Evolutionary conservation across 441 rosid genomes (phyloP).

Genomic region (Codiaeum variegatum): DNA sequence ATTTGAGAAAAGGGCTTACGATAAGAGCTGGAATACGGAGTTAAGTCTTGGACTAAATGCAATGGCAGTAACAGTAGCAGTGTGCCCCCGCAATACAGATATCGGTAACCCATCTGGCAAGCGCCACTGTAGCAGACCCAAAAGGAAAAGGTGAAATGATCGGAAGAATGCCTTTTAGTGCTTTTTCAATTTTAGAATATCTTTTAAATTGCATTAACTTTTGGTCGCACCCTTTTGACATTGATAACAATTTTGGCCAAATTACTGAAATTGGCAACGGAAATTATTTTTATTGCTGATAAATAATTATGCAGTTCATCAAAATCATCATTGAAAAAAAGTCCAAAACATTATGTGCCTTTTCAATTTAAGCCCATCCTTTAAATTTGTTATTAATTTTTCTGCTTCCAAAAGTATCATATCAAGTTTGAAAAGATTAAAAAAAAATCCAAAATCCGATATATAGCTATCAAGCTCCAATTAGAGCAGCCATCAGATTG

Average conservation of each 20-base stretch:
- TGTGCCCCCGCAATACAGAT: slow-evolving; percentile 91
- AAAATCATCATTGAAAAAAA: neutral
- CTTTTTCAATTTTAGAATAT: neutral
- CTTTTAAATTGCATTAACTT: neutral
- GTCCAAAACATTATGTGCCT: neutral
- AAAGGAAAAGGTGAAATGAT: slow-evolving; percentile 14
- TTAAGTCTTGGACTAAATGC: slow-evolving; percentile 93
- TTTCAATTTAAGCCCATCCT: neutral
- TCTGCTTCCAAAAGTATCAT: neutral
- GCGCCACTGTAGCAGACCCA: slow-evolving; percentile 71
- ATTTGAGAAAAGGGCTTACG: slow-evolving; percentile 54
- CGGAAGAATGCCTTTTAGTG: neutral
- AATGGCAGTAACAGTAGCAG: slow-evolving; percentile 94
- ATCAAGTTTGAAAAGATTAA: neutral
- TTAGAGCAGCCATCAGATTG: neutral
- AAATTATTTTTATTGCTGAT: neutral
- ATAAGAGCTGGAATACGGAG: slow-evolving; percentile 75
- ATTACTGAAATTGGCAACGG: neutral
- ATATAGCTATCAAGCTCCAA: neutral
- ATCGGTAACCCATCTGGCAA: slow-evolving; percentile 96
- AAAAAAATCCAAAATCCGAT: neutral
- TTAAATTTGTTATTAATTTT: neutral
- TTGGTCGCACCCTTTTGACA: neutral
- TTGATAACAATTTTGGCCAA: neutral
- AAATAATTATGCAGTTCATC: too few relatives aligned